Evolutionary conservation across 148 eudicot species (phyloP).

Genomic region (Camellia sinensis): DNA sequence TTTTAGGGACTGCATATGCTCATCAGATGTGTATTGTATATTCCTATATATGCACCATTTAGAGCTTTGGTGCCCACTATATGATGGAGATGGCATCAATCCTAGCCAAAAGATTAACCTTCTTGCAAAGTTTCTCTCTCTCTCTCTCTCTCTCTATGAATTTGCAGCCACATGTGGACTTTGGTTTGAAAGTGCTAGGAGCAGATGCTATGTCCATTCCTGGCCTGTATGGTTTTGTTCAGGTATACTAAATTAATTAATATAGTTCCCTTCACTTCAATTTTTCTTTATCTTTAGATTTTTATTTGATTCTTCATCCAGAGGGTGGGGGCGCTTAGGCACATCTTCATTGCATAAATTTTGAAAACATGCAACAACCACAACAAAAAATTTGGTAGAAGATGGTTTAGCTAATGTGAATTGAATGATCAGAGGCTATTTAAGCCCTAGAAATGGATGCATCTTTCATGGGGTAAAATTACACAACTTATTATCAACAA

Average conservation of each 20-base stretch:
- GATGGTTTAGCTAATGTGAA: background rate
- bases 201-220: conserved; percentile 97
- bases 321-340: background rate
- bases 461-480: background rate
- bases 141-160: conserved; percentile 7
- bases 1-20: background rate
- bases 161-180: conserved; percentile 97
- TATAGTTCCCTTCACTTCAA: background rate
- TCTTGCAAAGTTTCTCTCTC: background rate
- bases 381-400: background rate
- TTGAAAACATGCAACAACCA: background rate
- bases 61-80: background rate
- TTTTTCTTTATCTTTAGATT: background rate
- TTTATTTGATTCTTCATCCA: background rate
- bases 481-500: background rate
- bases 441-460: background rate
- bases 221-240: conserved; percentile 82
- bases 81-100: background rate
- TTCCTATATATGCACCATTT: background rate
- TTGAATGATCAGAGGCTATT: background rate
- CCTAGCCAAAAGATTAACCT: background rate
- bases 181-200: conserved; percentile 85
- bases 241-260: conserved; percentile 52
- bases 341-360: background rate
- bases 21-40: background rate